Evolutionary conservation across 1,284 basidiomycete genomes (phyloP).

Genomic region (Mycosarcoma mackinlayi): DNA sequence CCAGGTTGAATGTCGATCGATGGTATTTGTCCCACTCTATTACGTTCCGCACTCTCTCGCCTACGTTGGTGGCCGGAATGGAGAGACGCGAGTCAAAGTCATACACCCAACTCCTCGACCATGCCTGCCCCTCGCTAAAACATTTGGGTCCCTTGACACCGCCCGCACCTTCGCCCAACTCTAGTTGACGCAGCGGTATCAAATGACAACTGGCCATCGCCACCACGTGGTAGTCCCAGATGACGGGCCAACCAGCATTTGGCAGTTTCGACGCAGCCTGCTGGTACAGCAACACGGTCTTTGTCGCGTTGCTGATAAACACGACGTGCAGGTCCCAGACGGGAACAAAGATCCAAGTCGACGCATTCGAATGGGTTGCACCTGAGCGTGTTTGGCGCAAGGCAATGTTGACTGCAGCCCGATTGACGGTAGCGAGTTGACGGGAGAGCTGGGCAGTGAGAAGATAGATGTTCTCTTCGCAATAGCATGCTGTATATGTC

Average conservation of each 20-base stretch:
- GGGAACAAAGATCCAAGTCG: constrained; percentile 3
- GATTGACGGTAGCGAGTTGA: constrained; percentile 1
- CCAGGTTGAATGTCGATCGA: constrained; percentile 14
- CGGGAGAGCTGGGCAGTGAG: constrained; percentile 19
- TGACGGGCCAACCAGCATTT: constrained; percentile 29
- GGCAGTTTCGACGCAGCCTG: constrained; percentile 37
- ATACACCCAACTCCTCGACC: constrained; percentile 48
- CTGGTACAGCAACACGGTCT: constrained; percentile 43
- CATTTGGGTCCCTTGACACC: background rate
- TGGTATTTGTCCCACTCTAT: constrained; percentile 20
- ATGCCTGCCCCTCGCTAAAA: background rate
- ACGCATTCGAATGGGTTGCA: background rate
- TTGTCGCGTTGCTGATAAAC: constrained; percentile 45
- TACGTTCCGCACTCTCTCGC: background rate
- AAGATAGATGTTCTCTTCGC: constrained; percentile 58
- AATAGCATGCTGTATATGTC: constrained; percentile 47
- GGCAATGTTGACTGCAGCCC: constrained; percentile 12
- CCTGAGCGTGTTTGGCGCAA: background rate
- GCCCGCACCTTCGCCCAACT: background rate
- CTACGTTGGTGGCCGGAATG: background rate
- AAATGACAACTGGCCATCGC: constrained; percentile 29
- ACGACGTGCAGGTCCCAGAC: constrained; percentile 43
- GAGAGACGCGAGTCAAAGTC: constrained; percentile 43
- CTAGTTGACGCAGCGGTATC: constrained; percentile 6
- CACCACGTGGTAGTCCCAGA: constrained; percentile 62